Evolutionary conservation across 768 basidiomycete genomes (phyloP), one percentile per base, ranked within the genome.

Genomic region (Amanita exitialis): DNA sequence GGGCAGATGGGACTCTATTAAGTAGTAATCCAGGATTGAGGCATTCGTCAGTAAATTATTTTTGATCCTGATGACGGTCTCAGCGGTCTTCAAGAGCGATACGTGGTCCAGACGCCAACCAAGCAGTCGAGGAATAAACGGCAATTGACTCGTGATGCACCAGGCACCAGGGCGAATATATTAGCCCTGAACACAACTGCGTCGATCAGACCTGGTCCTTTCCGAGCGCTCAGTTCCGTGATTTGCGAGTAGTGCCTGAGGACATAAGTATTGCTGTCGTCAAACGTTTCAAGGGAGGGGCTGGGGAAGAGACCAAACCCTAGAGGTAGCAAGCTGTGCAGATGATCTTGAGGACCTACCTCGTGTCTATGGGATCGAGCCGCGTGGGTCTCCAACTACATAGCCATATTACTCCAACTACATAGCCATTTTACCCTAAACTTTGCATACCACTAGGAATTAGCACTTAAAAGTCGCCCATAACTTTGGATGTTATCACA

Each of bases 171-270:
- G 49, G 49, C 38, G 30, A 16, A 28, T 39, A 37, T 16, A 38
- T 18, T 41, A 16, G 27, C 49, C 49, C 49, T 49, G 49, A 42
- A 23, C 23, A 13, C 28, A 28, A 49, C 36, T 36, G 39, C 39
- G 39, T 49, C 49, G 39, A 49, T 49, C 49, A 49, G 27, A 49
- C 49, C 39, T 39, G 47, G 25, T 39, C 49, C 37, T 49, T 30
- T 42, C 47, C 47, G 49, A 49, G 39, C 39, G 37, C 37, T 41
- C 39, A 34, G 18, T 43, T 49, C 49, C 49, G 49, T 41, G 37
- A 49, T 42, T 42, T 32, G 12, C 48, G 37, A 47, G 35, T 5
- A 48, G 47, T 48, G 47, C 47, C 47, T 48, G 47, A 49, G 27
- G 49, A 41, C 49, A 41, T 49, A 49, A 36, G 21, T 27, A 13